These are phyloP conservation scores for Rhytidhysteron rufulum DNA, from an alignment of 2,329 filamentous ascomycete species.

Conservation along the genomic window DNA sequence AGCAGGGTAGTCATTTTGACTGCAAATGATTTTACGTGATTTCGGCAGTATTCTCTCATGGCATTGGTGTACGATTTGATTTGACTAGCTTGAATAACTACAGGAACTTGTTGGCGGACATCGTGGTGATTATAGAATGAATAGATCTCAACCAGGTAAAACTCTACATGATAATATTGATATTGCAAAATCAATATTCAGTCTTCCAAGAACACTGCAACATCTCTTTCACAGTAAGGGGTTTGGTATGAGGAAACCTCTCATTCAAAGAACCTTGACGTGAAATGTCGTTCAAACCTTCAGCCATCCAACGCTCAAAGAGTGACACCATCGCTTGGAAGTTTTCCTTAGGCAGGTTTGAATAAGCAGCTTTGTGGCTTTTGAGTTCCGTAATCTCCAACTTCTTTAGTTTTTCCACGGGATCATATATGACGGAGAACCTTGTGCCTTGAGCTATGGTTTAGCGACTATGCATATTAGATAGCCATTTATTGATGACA, in stretches of 20 bases:
- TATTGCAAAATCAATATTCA: no score
- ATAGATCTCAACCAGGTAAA: no score
- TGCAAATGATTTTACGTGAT: no score
- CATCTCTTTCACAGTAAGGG: slow-evolving; percentile 11
- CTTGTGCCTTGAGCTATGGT: slow-evolving; percentile 1
- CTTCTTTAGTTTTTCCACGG: not conserved
- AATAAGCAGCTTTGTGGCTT: slow-evolving; percentile 6
- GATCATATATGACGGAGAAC: slow-evolving; percentile 2
- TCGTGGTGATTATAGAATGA: no score
- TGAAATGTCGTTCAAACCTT: slow-evolving; percentile 6
- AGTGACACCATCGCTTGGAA: slow-evolving; percentile 8
- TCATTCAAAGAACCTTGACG: slow-evolving; percentile 12
- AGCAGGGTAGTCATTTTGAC: no score
- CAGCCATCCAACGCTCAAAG: slow-evolving; percentile 11
- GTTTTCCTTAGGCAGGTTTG: slow-evolving; percentile 13
- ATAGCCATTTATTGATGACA: not conserved
- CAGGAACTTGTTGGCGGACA: no score
- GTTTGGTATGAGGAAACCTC: slow-evolving; percentile 14
- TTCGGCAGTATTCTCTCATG: no score
- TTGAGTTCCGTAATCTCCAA: slow-evolving; percentile 6
- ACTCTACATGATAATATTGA: no score
- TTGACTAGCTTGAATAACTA: no score
- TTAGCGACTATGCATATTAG: not conserved
- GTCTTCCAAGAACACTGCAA: no score
- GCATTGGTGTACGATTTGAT: no score